Evolutionary conservation across 1,139 yeast species (phyloP).

Genomic region (Hemisphaericaspora subhashii): DNA sequence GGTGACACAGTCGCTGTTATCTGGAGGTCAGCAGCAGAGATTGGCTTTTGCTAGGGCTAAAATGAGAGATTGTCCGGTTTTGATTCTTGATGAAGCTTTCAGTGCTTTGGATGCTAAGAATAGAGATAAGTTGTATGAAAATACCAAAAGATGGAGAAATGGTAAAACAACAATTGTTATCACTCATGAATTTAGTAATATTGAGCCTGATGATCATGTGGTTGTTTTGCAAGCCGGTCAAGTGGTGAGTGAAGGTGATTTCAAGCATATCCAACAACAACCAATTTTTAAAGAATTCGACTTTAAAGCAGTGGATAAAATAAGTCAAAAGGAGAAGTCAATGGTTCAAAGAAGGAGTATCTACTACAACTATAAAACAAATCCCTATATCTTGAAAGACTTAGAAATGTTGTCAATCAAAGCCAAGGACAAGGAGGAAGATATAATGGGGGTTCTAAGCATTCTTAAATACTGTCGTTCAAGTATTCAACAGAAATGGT

Average conservation of each 20-base stretch:
- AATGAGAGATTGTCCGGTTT: conserved; percentile 66
- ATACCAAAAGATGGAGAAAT: conserved; percentile 59
- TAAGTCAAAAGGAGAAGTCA: background rate
- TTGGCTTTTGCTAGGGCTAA: conserved; percentile 82
- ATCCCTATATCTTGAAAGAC: conserved; percentile 27
- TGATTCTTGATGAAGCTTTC: conserved; percentile 81
- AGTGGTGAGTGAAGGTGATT: conserved; percentile 25
- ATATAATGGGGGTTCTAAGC: conserved; percentile 26
- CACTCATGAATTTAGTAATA: conserved; percentile 71
- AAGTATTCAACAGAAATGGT: conserved; percentile 32
- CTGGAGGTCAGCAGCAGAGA: conserved; percentile 91
- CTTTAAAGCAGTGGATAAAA: background rate
- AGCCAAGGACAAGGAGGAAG: conserved; percentile 10
- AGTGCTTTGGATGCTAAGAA: conserved; percentile 70
- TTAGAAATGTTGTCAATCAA: conserved; percentile 16
- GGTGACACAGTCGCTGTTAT: conserved; percentile 55
- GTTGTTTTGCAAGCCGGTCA: conserved; percentile 59
- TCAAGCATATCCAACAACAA: conserved; percentile 5
- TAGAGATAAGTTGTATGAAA: conserved; percentile 44
- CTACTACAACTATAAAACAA: conserved; percentile 20
- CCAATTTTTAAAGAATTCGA: conserved; percentile 5
- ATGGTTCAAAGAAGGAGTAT: conserved; percentile 1
- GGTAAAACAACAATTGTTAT: conserved; percentile 76
- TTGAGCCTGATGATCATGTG: conserved; percentile 54
- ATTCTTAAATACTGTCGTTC: conserved; percentile 37